Evolutionary conservation across 2,329 filamentous ascomycete genomes (phyloP).

Genomic region (Hymenoscyphus linearis): DNA sequence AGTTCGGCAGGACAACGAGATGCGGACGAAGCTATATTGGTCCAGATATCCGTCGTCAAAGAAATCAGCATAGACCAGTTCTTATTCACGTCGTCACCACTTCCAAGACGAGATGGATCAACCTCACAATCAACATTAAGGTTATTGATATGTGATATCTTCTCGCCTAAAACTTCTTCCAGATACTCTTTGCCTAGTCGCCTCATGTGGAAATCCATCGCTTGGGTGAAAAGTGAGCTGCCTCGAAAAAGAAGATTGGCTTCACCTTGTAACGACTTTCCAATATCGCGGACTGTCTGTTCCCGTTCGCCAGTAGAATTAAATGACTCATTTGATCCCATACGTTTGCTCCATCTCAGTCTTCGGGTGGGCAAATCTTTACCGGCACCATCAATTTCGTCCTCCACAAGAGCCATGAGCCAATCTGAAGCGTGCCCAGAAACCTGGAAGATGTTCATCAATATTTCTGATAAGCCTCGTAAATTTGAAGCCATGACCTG

Average conservation of each 20-base stretch:
- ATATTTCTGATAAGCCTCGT: slow-evolving; percentile 73
- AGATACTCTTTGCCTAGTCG: slow-evolving; percentile 89
- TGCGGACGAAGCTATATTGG: slow-evolving; percentile 71
- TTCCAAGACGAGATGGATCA: slow-evolving; percentile 74
- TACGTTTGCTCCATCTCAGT: slow-evolving; percentile 64
- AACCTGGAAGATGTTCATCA: slow-evolving; percentile 94
- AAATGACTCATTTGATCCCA: slow-evolving; percentile 66
- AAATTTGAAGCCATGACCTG: slow-evolving; percentile 72
- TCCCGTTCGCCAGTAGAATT: slow-evolving; percentile 61
- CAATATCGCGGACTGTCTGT: slow-evolving; percentile 68
- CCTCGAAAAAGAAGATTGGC: slow-evolving; percentile 93
- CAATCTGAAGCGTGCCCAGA: slow-evolving; percentile 80
- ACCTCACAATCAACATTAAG: slow-evolving; percentile 91
- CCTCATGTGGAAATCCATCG: slow-evolving; percentile 93
- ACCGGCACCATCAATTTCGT: slow-evolving; percentile 91
- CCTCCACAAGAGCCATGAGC: slow-evolving; percentile 89
- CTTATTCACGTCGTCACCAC: slow-evolving; percentile 65
- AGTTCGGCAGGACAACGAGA: slow-evolving; percentile 74
- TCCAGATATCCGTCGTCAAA: slow-evolving; percentile 80
- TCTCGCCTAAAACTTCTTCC: slow-evolving; percentile 79
- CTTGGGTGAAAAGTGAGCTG: slow-evolving; percentile 89
- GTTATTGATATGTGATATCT: slow-evolving; percentile 83
- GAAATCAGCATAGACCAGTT: slow-evolving; percentile 77
- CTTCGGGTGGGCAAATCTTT: slow-evolving; percentile 73
- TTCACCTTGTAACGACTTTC: slow-evolving; percentile 74